A percentile compares a stretch with the other conserved stretches of the same genome.
These are phyloP conservation scores for Monilinia aucupariae DNA, from an alignment of 2,329 filamentous ascomycete species.

Conservation along the genomic window DNA sequence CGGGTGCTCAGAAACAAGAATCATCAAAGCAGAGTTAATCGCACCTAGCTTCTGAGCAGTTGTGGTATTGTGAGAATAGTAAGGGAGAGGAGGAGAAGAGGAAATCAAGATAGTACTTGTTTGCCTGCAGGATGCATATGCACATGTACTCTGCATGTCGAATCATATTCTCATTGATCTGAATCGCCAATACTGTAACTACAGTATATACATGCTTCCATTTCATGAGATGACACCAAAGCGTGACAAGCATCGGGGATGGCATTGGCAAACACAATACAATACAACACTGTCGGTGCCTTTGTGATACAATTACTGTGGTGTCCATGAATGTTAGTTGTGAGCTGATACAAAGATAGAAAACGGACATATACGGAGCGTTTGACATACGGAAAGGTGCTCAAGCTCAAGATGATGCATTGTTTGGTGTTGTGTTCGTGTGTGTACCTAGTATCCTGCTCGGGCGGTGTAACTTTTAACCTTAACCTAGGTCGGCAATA, in stretches of 20 bases:
- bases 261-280: neutral
- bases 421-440: constrained; percentile 3
- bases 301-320: constrained; percentile 1
- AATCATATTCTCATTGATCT: neutral
- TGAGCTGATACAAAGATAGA: neutral
- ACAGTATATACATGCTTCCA: too few species aligned
- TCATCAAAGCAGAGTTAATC: constrained; percentile 9
- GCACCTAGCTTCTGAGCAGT: neutral
- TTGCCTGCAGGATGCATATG: neutral
- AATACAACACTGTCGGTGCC: too few species aligned
- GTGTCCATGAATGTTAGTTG: neutral
- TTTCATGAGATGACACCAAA: neutral
- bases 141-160: neutral
- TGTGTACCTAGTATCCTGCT: neutral
- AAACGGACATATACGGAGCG: neutral
- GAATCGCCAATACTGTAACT: neutral
- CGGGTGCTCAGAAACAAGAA: neutral
- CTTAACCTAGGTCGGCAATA: neutral
- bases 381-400: neutral
- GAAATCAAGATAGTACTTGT: neutral
- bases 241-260: neutral
- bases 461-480: constrained; percentile 4
- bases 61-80: neutral
- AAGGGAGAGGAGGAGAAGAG: neutral
- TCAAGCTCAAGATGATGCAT: constrained; percentile 14